Conservation (phyloP, 2,329 filamentous ascomycete genomes). For the Phialemonium atrogriseum region DNA sequence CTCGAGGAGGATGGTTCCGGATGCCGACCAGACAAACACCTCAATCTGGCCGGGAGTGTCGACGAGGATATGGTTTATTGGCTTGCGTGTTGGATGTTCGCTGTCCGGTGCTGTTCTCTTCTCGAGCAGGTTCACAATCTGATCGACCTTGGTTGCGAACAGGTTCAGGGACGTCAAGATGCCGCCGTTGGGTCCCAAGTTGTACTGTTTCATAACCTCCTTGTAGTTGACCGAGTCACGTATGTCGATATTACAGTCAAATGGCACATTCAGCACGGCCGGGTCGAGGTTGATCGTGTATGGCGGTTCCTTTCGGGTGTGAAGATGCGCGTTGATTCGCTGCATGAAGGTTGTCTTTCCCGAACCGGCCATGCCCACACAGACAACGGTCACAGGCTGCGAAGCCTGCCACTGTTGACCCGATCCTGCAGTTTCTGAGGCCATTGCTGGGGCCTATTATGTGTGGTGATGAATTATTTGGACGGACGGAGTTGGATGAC, state of each 20-base stretch:
- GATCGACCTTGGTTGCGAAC: conserved; percentile 96
- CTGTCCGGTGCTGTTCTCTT: conserved; percentile 67
- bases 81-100: conserved; percentile 49
- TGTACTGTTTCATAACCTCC: conserved; percentile 99
- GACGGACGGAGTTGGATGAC: not conserved
- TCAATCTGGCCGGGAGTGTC: conserved; percentile 98
- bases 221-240: conserved; percentile 99
- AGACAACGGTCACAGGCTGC: conserved; percentile 73
- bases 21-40: conserved; percentile 97
- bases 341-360: conserved; percentile 99
- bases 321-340: conserved; percentile 87
- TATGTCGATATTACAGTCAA: conserved; percentile 97
- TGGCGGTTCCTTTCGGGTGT: conserved; percentile 69
- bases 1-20: conserved; percentile 86
- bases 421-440: conserved; percentile 8
- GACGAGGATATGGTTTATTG: conserved; percentile 77
- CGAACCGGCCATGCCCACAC: conserved; percentile 94
- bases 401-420: conserved; percentile 24
- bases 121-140: conserved; percentile 82
- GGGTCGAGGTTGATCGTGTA: conserved; percentile 98
- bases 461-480: too few relatives aligned
- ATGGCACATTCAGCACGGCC: conserved; percentile 86
- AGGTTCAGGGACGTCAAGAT: conserved; percentile 94
- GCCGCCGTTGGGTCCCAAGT: conserved; percentile 91
- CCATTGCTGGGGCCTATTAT: conserved; percentile 11